Conservation (phyloP, 2,329 filamentous ascomycete genomes). For the Amauroascus niger region DNA sequence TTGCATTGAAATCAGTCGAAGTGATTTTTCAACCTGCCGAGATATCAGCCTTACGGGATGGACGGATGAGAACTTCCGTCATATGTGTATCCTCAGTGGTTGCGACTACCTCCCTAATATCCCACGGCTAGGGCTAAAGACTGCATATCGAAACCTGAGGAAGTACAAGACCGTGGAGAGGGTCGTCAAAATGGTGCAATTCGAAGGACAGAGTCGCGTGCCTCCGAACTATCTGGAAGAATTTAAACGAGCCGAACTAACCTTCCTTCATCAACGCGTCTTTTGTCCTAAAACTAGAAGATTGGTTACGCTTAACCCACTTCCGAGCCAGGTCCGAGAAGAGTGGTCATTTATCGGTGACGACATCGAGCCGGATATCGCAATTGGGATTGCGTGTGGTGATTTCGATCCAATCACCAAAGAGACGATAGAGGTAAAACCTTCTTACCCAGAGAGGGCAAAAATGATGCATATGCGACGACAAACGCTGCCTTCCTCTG, state of each 20-base stretch:
- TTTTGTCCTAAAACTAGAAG: slow-evolving; percentile 66
- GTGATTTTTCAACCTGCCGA: slow-evolving; percentile 77
- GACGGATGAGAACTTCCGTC: slow-evolving; percentile 82
- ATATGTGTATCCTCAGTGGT: slow-evolving; percentile 92
- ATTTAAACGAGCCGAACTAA: slow-evolving; percentile 80
- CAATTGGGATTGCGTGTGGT: slow-evolving; percentile 64
- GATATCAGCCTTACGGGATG: slow-evolving; percentile 85
- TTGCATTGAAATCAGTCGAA: slow-evolving; percentile 81
- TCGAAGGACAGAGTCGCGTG: slow-evolving; percentile 75
- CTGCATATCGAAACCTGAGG: slow-evolving; percentile 78
- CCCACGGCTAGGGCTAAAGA: slow-evolving; percentile 80
- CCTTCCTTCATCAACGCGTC: slow-evolving; percentile 89
- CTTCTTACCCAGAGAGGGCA: slow-evolving; percentile 25
- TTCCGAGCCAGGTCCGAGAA: slow-evolving; percentile 53
- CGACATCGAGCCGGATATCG: slow-evolving; percentile 58
- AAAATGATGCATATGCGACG: slow-evolving; percentile 30
- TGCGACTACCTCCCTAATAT: slow-evolving; percentile 92
- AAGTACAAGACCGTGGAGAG: slow-evolving; percentile 83
- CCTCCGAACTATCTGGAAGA: slow-evolving; percentile 69
- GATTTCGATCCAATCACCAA: slow-evolving; percentile 89
- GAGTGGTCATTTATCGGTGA: slow-evolving; percentile 74
- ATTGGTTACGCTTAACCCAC: slow-evolving; percentile 65
- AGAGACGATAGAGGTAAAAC: slow-evolving; percentile 43
- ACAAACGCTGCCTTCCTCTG: slow-evolving; percentile 36
- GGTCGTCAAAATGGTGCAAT: slow-evolving; percentile 70